Conservation (phyloP, 495 filamentous ascomycete genomes). For the Trypethelium eluteriae region DNA sequence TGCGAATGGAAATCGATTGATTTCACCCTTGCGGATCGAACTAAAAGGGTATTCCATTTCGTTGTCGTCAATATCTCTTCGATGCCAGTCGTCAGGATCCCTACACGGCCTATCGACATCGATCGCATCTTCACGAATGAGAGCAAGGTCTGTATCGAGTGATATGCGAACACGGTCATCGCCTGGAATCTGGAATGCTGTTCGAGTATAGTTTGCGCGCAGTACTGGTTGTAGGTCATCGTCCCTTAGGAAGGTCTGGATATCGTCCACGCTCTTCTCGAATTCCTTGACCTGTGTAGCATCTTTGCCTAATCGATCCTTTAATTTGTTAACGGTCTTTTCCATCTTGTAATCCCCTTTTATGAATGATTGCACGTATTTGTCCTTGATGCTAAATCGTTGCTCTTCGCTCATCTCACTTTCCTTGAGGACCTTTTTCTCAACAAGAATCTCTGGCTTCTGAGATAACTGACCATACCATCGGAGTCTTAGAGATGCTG, state of each 20-base stretch:
- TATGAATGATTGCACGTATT: slow-evolving; percentile 85
- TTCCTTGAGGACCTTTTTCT: slow-evolving; percentile 79
- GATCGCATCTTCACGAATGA: slow-evolving; percentile 86
- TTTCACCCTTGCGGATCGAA: slow-evolving; percentile 78
- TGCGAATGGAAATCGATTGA: slow-evolving; percentile 84
- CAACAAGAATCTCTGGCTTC: slow-evolving; percentile 69
- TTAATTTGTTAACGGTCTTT: slow-evolving; percentile 75
- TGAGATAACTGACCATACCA: slow-evolving; percentile 84
- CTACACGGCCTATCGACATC: slow-evolving; percentile 80
- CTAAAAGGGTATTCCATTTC: slow-evolving; percentile 81
- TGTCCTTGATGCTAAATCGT: slow-evolving; percentile 79
- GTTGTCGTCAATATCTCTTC: slow-evolving; percentile 74
- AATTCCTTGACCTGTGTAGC: slow-evolving; percentile 59
- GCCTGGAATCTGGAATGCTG: slow-evolving; percentile 91
- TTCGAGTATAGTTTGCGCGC: slow-evolving; percentile 86
- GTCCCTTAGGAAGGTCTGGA: slow-evolving; percentile 72
- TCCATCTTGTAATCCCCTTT: slow-evolving; percentile 85
- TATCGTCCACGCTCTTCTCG: slow-evolving; percentile 61
- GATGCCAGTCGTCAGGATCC: slow-evolving; percentile 82
- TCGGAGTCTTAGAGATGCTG: slow-evolving; percentile 74
- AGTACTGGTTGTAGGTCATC: slow-evolving; percentile 75
- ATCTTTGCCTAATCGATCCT: slow-evolving; percentile 54
- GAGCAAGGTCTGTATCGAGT: slow-evolving; percentile 83
- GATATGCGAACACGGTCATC: slow-evolving; percentile 86
- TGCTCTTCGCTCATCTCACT: slow-evolving; percentile 66